Conservation (phyloP, 768 basidiomycete species). For the Nevesoporus exiguus region DNA sequence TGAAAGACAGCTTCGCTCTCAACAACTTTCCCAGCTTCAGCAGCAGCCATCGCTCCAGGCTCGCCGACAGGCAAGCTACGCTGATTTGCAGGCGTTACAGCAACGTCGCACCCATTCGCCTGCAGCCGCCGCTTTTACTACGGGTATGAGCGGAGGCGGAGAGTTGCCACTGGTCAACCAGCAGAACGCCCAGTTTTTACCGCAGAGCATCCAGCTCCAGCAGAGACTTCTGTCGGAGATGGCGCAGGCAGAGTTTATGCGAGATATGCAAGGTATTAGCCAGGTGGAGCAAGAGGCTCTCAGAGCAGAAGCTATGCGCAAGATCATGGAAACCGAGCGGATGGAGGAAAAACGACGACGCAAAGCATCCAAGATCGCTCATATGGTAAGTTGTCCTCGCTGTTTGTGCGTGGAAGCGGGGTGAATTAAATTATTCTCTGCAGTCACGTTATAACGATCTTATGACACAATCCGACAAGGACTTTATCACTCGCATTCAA, state of each 20-base stretch:
- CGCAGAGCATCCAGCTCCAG: conserved; percentile 68
- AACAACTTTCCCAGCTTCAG: conserved; percentile 47
- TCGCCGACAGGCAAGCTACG: conserved; percentile 40
- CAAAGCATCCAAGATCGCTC: conserved; percentile 81
- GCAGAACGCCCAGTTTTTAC: conserved; percentile 52
- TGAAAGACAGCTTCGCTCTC: conserved; percentile 58
- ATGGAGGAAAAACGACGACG: conserved; percentile 82
- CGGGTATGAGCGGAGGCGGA: conserved; percentile 19
- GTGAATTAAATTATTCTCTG: not conserved
- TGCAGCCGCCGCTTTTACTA: conserved; percentile 34
- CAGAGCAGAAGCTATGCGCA: conserved; percentile 75
- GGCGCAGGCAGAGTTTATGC: conserved; percentile 65
- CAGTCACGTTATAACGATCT: conserved; percentile 91
- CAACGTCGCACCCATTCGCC: conserved; percentile 53
- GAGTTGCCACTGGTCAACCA: conserved; percentile 41
- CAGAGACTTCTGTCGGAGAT: conserved; percentile 76
- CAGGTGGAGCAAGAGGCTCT: conserved; percentile 68
- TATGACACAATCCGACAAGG: conserved; percentile 98
- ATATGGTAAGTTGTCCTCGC: conserved; percentile 57
- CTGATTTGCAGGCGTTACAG: conserved; percentile 47
- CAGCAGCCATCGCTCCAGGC: conserved; percentile 39
- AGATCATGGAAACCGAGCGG: conserved; percentile 87
- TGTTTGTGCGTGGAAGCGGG: not conserved
- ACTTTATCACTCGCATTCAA: conserved; percentile 98
- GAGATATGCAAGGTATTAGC: conserved; percentile 57